Conservation (phyloP, 1,284 basidiomycete genomes). For the Heterobasidion annosum region DNA sequence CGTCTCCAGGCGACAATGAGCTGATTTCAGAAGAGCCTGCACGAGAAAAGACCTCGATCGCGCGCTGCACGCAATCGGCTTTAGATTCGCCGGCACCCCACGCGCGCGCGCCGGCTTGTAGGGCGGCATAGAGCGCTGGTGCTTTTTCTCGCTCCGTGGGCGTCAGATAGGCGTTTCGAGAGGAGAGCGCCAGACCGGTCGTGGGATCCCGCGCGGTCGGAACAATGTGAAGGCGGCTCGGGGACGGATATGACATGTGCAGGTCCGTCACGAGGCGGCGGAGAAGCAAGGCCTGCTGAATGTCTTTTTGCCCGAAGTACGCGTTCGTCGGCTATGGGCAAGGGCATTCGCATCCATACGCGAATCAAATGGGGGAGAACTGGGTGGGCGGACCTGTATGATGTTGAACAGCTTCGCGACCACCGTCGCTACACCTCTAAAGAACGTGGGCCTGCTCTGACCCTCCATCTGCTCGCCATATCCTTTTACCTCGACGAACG, state of each 20-base stretch:
- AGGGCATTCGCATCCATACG: background rate
- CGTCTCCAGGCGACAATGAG: background rate
- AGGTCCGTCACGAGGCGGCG: conserved; percentile 82
- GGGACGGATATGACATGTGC: conserved; percentile 67
- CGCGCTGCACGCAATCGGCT: conserved; percentile 40
- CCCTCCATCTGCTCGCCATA: conserved; percentile 88
- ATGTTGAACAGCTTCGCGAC: conserved; percentile 94
- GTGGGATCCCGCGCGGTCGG: conserved; percentile 70
- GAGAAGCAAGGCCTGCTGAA: conserved; percentile 89
- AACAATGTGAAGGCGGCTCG: conserved; percentile 69
- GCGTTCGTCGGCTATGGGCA: conserved; percentile 70
- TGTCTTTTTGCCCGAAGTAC: conserved; percentile 99
- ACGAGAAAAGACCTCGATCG: conserved; percentile 30
- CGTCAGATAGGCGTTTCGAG: conserved; percentile 84
- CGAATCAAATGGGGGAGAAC: background rate
- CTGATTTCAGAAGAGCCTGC: conserved; percentile 20
- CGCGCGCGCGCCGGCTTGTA: conserved; percentile 42
- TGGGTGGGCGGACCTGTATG: conserved; percentile 52
- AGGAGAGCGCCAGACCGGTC: conserved; percentile 77
- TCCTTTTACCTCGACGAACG: conserved; percentile 88
- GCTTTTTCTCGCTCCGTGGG: conserved; percentile 58
- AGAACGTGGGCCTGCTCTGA: conserved; percentile 78
- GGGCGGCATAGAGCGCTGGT: conserved; percentile 64
- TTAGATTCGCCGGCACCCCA: conserved; percentile 50
- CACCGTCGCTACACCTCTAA: conserved; percentile 92